Percentiles rank a stretch among this genome's conserved stretches.
Evolutionary conservation across 2,329 filamentous ascomycete genomes (phyloP).

Genomic region (Aureobasidium sp.): DNA sequence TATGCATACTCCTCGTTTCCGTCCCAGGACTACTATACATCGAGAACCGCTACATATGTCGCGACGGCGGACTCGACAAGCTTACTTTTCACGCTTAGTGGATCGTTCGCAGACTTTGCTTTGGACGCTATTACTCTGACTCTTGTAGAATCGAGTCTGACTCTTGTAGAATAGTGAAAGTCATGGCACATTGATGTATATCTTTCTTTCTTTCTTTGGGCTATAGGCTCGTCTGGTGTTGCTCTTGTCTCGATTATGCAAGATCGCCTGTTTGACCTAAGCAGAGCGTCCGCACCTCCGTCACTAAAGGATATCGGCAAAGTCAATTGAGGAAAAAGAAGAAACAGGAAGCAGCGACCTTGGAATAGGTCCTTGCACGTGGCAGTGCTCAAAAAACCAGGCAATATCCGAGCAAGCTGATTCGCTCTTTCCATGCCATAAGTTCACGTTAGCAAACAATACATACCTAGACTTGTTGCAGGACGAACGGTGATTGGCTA

Average conservation of each 20-base stretch:
- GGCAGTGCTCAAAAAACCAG: neutral
- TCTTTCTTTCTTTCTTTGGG: neutral
- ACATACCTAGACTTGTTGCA: neutral
- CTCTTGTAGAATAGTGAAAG: neutral
- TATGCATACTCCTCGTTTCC: neutral
- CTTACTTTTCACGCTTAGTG: neutral
- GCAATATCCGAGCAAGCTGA: neutral
- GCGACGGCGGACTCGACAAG: neutral
- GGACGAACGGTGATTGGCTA: neutral
- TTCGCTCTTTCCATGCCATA: neutral
- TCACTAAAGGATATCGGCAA: no score
- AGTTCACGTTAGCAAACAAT: neutral
- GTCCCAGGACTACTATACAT: neutral
- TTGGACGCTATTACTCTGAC: neutral
- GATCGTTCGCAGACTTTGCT: neutral
- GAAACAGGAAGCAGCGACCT: neutral
- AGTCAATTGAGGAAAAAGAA: no score
- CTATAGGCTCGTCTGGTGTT: neutral
- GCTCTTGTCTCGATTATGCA: no score
- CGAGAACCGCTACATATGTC: neutral
- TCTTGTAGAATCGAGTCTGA: neutral
- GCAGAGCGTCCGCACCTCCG: no score
- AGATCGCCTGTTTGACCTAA: no score
- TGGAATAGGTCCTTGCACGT: neutral
- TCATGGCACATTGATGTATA: neutral